Conservation (phyloP, 257 asterid species). For the Solanum pimpinellifolium region DNA sequence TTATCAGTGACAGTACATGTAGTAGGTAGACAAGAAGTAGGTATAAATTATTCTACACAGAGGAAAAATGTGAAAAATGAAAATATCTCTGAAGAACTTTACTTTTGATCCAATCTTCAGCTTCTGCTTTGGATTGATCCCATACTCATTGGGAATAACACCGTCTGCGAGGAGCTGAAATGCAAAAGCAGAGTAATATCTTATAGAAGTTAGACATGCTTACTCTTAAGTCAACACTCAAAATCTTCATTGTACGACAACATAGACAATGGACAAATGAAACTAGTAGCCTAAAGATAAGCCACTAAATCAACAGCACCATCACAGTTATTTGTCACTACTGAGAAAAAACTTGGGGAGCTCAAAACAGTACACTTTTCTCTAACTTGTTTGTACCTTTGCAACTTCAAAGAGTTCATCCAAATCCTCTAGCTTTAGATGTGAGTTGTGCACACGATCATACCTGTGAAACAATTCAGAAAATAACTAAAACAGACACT, state of each 20-base stretch:
- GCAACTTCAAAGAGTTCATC: constrained; percentile 82
- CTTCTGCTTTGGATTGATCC: constrained; percentile 75
- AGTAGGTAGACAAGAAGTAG: not conserved
- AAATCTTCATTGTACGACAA: not conserved
- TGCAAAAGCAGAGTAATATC: not conserved
- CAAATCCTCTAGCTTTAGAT: constrained; percentile 60
- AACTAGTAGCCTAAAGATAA: not conserved
- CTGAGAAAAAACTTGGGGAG: not conserved
- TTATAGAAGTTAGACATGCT: not conserved
- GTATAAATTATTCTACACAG: not conserved
- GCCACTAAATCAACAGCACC: not conserved
- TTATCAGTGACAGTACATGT: not conserved
- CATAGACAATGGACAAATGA: not conserved
- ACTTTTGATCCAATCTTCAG: constrained; percentile 91
- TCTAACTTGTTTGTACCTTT: constrained; percentile 39
- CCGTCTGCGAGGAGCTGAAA: constrained; percentile 83
- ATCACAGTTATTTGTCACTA: not conserved
- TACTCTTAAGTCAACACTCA: not conserved
- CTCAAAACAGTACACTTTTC: not conserved
- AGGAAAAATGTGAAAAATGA: not conserved
- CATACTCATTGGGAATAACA: constrained; percentile 81
- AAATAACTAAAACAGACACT: not conserved
- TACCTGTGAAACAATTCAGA: constrained; percentile 30
- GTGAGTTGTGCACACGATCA: constrained; percentile 87
- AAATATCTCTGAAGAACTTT: not conserved